These are phyloP conservation scores for Geosmithia flava DNA, from an alignment of 2,329 filamentous ascomycete genomes.

Conservation along the genomic window DNA sequence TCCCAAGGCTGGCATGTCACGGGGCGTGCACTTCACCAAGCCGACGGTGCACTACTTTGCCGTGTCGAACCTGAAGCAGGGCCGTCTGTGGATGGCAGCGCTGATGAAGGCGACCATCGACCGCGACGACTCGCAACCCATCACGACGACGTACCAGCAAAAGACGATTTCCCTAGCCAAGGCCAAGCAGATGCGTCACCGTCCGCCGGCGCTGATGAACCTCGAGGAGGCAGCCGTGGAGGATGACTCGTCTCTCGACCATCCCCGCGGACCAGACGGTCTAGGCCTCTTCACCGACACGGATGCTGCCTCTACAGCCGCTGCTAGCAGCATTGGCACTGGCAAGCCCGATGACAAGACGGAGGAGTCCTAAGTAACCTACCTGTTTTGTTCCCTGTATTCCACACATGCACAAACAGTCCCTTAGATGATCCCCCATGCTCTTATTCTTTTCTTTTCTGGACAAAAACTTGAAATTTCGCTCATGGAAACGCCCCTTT, in stretches of 20 bases:
- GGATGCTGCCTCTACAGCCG: slow-evolving; percentile 28
- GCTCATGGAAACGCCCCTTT: neutral
- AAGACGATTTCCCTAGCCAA: slow-evolving; percentile 91
- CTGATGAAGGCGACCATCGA: slow-evolving; percentile 99
- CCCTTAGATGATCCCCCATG: too few relatives aligned
- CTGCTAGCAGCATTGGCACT: slow-evolving; percentile 19
- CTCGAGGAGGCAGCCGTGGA: slow-evolving; percentile 31
- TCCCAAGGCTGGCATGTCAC: slow-evolving; percentile 72
- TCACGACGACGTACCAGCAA: slow-evolving; percentile 90
- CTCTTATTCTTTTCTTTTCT: neutral
- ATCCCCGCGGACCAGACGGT: slow-evolving; percentile 17
- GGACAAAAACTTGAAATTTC: too few relatives aligned
- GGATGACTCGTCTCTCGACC: slow-evolving; percentile 8
- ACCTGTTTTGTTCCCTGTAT: neutral
- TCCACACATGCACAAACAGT: too few relatives aligned
- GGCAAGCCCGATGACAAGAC: neutral
- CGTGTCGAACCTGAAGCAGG: slow-evolving; percentile 78
- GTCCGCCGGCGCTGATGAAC: slow-evolving; percentile 80
- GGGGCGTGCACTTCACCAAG: slow-evolving; percentile 94
- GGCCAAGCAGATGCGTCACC: slow-evolving; percentile 74
- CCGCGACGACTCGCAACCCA: slow-evolving; percentile 65
- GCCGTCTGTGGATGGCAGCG: slow-evolving; percentile 94
- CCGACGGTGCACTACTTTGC: slow-evolving; percentile 97
- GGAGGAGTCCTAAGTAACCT: neutral
- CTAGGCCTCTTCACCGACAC: slow-evolving; percentile 30